Evolutionary conservation across 208 protist genomes (phyloP).

Genomic region (Trypanosoma platydactyli): DNA sequence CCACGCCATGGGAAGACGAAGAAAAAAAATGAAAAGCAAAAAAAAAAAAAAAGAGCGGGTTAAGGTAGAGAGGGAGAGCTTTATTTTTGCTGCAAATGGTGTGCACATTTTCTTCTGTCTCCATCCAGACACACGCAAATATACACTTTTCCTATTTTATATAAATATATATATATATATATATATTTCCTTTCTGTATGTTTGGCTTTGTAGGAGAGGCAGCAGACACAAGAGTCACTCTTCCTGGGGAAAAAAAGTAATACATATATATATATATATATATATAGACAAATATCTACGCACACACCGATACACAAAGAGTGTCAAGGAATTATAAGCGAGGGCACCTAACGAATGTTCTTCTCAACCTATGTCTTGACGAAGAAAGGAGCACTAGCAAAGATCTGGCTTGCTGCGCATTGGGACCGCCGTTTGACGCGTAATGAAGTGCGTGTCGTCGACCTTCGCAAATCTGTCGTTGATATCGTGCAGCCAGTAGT

Average conservation of each 20-base stretch:
- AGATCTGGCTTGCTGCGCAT: conserved; percentile 97
- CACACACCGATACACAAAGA: not conserved
- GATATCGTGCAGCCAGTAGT: conserved; percentile 94
- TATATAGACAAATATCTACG: not conserved
- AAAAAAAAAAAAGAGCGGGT: too few relatives aligned
- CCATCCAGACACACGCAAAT: too few relatives aligned
- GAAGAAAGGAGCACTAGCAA: conserved; percentile 95
- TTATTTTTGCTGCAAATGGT: too few relatives aligned
- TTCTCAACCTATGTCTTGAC: conserved; percentile 96
- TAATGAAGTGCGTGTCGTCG: conserved; percentile 87
- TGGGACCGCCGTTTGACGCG: conserved; percentile 95
- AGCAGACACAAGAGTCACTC: too few relatives aligned
- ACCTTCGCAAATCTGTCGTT: conserved; percentile 90
- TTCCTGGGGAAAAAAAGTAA: too few relatives aligned
- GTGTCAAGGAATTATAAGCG: not conserved
- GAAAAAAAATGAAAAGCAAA: too few relatives aligned
- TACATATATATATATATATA: not conserved
- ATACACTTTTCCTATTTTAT: not conserved
- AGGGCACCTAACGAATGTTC: conserved; percentile 76
- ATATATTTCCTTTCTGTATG: not conserved
- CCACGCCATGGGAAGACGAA: too few relatives aligned
- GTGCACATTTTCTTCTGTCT: not conserved
- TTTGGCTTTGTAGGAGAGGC: too few relatives aligned
- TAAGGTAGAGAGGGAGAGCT: too few relatives aligned
- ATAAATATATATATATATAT: not conserved